Evolutionary conservation across 2,329 filamentous ascomycete species (phyloP).

Genomic region (Colletotrichum orbiculare): DNA sequence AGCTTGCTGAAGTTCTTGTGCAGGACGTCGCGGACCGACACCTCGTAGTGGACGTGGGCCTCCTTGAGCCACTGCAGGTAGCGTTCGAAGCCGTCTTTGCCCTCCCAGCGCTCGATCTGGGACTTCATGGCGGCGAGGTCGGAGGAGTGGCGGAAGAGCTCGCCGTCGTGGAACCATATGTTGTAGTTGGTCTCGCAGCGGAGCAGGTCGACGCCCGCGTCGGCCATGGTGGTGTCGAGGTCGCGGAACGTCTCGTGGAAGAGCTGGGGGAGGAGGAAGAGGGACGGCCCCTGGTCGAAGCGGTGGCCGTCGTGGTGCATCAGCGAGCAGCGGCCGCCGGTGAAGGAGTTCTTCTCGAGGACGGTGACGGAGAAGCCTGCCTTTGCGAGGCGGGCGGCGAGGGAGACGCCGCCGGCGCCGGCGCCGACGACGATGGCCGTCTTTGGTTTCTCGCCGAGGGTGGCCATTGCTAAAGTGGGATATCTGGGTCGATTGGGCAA

Average conservation of each 20-base stretch:
- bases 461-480: slow-evolving; percentile 7
- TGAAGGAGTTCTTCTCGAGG: slow-evolving; percentile 80
- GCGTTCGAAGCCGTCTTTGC: slow-evolving; percentile 75
- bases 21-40: slow-evolving; percentile 73
- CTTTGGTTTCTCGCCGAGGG: slow-evolving; percentile 43
- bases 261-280: slow-evolving; percentile 76
- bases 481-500: background rate
- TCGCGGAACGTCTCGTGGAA: slow-evolving; percentile 78
- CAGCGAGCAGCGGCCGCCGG: slow-evolving; percentile 77
- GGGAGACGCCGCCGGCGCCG: slow-evolving; percentile 77
- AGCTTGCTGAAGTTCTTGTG: slow-evolving; percentile 74
- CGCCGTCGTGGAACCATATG: slow-evolving; percentile 77
- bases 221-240: slow-evolving; percentile 72
- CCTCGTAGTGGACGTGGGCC: slow-evolving; percentile 76
- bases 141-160: slow-evolving; percentile 71
- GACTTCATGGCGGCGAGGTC: slow-evolving; percentile 77
- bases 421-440: slow-evolving; percentile 54
- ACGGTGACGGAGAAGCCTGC: slow-evolving; percentile 79
- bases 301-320: slow-evolving; percentile 71
- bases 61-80: slow-evolving; percentile 76
- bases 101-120: slow-evolving; percentile 79
- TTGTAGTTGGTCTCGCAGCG: slow-evolving; percentile 83
- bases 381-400: slow-evolving; percentile 76
- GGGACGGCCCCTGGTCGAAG: slow-evolving; percentile 82
- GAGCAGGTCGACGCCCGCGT: slow-evolving; percentile 73